These are phyloP conservation scores for Leucoagaricus sp. DNA, from an alignment of 1,284 basidiomycete genomes.

Conservation along the genomic window DNA sequence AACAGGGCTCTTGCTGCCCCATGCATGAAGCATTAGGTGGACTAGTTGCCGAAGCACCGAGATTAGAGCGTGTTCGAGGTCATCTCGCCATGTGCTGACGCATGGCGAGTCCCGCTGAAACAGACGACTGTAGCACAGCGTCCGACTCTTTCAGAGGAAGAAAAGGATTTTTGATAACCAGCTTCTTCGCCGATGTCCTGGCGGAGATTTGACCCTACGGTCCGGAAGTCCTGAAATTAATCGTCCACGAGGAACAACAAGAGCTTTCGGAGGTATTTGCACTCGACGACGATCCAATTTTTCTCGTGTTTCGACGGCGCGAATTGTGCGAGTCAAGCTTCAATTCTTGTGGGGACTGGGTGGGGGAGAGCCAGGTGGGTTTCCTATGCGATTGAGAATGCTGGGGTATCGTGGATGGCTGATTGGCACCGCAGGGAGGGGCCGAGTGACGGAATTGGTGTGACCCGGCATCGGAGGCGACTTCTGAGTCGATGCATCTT, in stretches of 20 bases:
- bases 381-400: constrained; percentile 29
- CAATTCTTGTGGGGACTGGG: constrained; percentile 3
- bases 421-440: constrained; percentile 24
- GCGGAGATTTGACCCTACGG: constrained; percentile 31
- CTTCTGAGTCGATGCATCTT: constrained; percentile 11
- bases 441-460: not conserved
- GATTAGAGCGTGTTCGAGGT: constrained; percentile 2
- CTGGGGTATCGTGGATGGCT: constrained; percentile 34
- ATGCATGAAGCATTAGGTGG: not conserved
- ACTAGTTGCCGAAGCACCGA: constrained; percentile 4
- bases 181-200: constrained; percentile 24
- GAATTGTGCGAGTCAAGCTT: constrained; percentile 4
- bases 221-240: constrained; percentile 27
- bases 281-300: constrained; percentile 21
- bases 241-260: constrained; percentile 29
- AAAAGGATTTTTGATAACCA: constrained; percentile 36
- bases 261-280: constrained; percentile 31
- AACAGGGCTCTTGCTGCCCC: too few species aligned
- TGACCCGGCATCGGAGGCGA: too few species aligned
- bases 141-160: constrained; percentile 27
- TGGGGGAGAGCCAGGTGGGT: constrained; percentile 16
- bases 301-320: constrained; percentile 11
- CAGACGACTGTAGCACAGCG: constrained; percentile 19
- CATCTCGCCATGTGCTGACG: constrained; percentile 5
- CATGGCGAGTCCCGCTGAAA: constrained; percentile 10